Conservation (phyloP, 148 eudicot species). For the Selenicereus undatus region DNA sequence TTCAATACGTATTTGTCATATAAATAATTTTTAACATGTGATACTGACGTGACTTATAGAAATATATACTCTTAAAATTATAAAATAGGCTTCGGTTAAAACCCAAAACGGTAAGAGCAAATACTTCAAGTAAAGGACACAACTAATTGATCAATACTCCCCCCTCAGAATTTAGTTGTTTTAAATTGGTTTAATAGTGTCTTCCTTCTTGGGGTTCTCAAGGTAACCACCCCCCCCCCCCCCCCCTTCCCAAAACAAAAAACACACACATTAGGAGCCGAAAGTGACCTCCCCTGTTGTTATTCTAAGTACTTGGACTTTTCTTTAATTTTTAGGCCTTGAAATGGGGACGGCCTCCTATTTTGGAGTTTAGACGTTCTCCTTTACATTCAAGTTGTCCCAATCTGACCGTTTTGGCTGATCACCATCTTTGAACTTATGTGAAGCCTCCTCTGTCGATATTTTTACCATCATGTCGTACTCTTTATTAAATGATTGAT, state of each 20-base stretch:
- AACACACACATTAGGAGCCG: neutral
- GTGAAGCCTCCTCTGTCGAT: neutral
- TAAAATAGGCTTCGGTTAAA: too few relatives aligned
- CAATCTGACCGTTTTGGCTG: neutral
- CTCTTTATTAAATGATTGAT: neutral
- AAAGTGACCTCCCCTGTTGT: neutral
- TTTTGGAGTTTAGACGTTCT: neutral
- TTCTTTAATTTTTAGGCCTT: neutral
- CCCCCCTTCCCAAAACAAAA: neutral
- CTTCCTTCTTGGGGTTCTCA: too few relatives aligned
- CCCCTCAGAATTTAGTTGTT: neutral
- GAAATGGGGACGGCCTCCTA: neutral
- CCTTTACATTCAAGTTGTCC: neutral
- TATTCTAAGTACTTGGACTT: neutral
- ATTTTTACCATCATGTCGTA: too few relatives aligned
- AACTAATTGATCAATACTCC: neutral
- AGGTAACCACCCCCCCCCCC: neutral
- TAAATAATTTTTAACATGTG: too few relatives aligned
- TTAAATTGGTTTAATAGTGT: neutral
- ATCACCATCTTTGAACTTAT: neutral
- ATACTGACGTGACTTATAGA: too few relatives aligned
- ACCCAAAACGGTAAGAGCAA: neutral
- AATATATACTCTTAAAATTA: too few relatives aligned
- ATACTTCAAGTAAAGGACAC: neutral
- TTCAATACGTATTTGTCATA: too few relatives aligned